phyloP scores from a whole-genome alignment of 805 yeast genomes.

The Pichia deserticola region DNA sequence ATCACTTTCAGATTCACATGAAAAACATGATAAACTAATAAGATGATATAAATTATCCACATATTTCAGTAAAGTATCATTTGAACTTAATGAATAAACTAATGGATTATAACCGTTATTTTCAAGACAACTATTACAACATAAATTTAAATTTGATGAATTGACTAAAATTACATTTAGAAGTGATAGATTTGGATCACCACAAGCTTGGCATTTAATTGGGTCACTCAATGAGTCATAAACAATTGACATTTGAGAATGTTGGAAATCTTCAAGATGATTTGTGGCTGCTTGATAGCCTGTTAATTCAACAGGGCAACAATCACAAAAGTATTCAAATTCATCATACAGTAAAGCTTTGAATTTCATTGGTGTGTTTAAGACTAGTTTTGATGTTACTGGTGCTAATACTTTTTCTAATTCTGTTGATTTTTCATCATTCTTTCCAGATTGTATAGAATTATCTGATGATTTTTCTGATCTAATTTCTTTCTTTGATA shows the following conservation, averaged over 20 bases:
- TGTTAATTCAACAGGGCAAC: slow-evolving; percentile 5
- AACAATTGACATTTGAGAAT: not conserved
- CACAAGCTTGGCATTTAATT: slow-evolving; percentile 9
- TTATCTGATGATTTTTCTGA: too few species aligned
- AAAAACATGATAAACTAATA: slow-evolving; percentile 2
- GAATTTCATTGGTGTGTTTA: not conserved
- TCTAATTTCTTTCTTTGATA: too few species aligned
- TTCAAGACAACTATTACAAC: slow-evolving; percentile 5
- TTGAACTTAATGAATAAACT: slow-evolving; percentile 2
- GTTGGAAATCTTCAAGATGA: slow-evolving; percentile 1
- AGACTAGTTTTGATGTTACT: not conserved
- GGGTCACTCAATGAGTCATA: not conserved
- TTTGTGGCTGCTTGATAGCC: not conserved
- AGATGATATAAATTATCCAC: slow-evolving; percentile 6
- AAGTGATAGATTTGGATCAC: not conserved
- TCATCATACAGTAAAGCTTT: not conserved
- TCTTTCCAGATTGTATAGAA: not conserved
- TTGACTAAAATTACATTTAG: not conserved
- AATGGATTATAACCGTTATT: not conserved
- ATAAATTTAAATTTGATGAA: not conserved
- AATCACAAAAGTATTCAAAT: slow-evolving; percentile 2
- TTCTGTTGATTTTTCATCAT: not conserved
- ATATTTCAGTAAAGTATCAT: slow-evolving; percentile 1
- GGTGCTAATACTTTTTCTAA: not conserved
- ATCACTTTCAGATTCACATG: slow-evolving; percentile 1